Conservation (phyloP, 208 protist genomes). For the Crithidia acanthocephali region DNA sequence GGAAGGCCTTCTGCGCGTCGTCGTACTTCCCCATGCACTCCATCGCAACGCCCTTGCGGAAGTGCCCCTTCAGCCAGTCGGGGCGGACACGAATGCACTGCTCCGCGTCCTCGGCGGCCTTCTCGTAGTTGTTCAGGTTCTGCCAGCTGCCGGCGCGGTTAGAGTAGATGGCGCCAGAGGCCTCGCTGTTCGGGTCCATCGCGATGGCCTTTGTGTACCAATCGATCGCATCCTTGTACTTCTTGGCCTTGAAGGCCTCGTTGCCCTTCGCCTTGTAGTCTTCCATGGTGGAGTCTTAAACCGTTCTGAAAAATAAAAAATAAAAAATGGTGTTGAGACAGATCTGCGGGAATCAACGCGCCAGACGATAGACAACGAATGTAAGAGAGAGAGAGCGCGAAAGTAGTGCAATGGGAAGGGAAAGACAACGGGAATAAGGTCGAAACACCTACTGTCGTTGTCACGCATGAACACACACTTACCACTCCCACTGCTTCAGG, state of each 20-base stretch:
- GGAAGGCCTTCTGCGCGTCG: slow-evolving; percentile 84
- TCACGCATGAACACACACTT: too few relatives aligned
- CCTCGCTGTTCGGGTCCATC: slow-evolving; percentile 76
- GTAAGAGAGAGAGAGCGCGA: background rate
- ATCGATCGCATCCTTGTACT: slow-evolving; percentile 88
- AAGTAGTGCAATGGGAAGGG: too few relatives aligned
- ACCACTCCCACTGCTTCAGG: too few relatives aligned
- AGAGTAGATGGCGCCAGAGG: slow-evolving; percentile 83
- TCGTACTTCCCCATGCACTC: slow-evolving; percentile 72
- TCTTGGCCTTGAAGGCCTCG: slow-evolving; percentile 89
- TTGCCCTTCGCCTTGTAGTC: slow-evolving; percentile 92
- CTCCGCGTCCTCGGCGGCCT: slow-evolving; percentile 81
- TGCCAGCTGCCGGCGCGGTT: slow-evolving; percentile 91
- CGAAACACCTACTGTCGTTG: too few relatives aligned
- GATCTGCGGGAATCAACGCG: background rate
- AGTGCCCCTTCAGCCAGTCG: slow-evolving; percentile 93
- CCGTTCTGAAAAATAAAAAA: background rate
- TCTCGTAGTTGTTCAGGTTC: slow-evolving; percentile 69
- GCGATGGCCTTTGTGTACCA: slow-evolving; percentile 93
- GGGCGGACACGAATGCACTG: slow-evolving; percentile 87
- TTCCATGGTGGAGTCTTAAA: slow-evolving; percentile 53
- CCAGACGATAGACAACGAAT: background rate
- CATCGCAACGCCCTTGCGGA: slow-evolving; percentile 85
- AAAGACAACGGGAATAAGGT: too few relatives aligned
- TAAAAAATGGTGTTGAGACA: background rate